Evolutionary conservation across 1,284 basidiomycete genomes (phyloP).

Genomic region (Leccinum holopus): DNA sequence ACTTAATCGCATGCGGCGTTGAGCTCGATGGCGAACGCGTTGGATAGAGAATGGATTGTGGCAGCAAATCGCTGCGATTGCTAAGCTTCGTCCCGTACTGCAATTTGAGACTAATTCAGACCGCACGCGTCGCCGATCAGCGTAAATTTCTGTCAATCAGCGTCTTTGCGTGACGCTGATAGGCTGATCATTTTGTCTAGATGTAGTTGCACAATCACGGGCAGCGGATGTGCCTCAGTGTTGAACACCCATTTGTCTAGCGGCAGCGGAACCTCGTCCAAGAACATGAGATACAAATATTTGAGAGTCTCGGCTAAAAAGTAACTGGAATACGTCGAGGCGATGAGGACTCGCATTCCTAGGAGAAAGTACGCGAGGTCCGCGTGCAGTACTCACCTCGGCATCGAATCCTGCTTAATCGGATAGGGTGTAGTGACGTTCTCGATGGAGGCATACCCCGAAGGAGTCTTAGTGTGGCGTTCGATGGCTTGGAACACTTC

Average conservation of each 20-base stretch:
- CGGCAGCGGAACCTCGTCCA: constrained; percentile 56
- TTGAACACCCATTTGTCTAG: constrained; percentile 80
- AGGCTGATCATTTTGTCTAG: too few relatives aligned
- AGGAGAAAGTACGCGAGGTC: neutral
- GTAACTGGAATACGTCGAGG: constrained; percentile 43
- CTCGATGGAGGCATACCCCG: constrained; percentile 58
- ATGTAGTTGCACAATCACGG: constrained; percentile 37
- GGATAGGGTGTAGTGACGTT: constrained; percentile 44
- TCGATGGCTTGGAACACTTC: constrained; percentile 70
- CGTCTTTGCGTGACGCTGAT: too few relatives aligned
- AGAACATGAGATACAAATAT: constrained; percentile 65
- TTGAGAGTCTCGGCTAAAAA: constrained; percentile 75
- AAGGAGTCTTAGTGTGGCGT: constrained; percentile 48
- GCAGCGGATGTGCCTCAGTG: constrained; percentile 80
- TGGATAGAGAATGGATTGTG: too few relatives aligned
- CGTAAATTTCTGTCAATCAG: too few relatives aligned
- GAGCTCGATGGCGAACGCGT: too few relatives aligned
- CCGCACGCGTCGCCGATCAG: too few relatives aligned
- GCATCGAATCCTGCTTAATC: constrained; percentile 9
- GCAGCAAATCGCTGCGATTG: too few relatives aligned
- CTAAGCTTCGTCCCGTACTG: too few relatives aligned
- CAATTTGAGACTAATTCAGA: too few relatives aligned
- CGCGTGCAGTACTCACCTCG: constrained; percentile 7
- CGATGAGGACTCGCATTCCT: neutral
- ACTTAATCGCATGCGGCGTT: too few relatives aligned